Base-by-base conservation (phyloP, 495 filamentous ascomycete genomes). In the Penicillium dipodomyicola region DNA sequence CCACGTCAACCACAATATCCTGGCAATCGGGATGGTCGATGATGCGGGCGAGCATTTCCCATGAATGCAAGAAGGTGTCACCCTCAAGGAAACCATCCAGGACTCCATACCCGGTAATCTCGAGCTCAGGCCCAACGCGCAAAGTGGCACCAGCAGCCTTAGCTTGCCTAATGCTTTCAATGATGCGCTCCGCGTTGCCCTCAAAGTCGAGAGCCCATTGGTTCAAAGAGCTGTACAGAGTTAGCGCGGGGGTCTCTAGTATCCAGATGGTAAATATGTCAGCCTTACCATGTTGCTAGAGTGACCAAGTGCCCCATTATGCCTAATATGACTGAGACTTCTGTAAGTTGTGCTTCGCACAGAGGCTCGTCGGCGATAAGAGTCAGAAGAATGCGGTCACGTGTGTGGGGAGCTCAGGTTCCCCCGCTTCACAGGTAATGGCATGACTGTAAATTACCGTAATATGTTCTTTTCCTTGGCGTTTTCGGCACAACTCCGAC, bases 1-100 rank as follows among this genome's bases (percentile, higher is more conserved):
- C 89, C 46, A 92, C 79, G 67, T 93, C 91, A 8, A 95, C 68
- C 22, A 97, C 75, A 62, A 96, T 96, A 65, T 84, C 88, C 63
- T 90, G 77, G 55, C 83, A 88, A 39, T 78, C 77, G 22, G 79
- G 65, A 65, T 95, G 80, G 22, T 72, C 69, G 17, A 96, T 62
- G 19, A 67, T 65, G 37, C 51, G 56, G 23, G 72, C 75, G 1
- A 93, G 77, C 78, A 86, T 82, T 61, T 96, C 89, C 83, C 86
- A 87, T 9, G 82, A 87, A 65, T 91, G 86, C 10, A 85, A 70
- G 67, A 82, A 88, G 12, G 82, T 72, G 48, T 76, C 73, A 14
- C 61, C 69, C 53, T 74, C 72, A 9, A 71, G 62, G 47, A 67
- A 67, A 17, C 57, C 61, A 41, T 66, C 64, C 14, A 66, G 55